Conservation (phyloP, 2,329 filamentous ascomycete species). For the Trichophyton benhamiae region DNA sequence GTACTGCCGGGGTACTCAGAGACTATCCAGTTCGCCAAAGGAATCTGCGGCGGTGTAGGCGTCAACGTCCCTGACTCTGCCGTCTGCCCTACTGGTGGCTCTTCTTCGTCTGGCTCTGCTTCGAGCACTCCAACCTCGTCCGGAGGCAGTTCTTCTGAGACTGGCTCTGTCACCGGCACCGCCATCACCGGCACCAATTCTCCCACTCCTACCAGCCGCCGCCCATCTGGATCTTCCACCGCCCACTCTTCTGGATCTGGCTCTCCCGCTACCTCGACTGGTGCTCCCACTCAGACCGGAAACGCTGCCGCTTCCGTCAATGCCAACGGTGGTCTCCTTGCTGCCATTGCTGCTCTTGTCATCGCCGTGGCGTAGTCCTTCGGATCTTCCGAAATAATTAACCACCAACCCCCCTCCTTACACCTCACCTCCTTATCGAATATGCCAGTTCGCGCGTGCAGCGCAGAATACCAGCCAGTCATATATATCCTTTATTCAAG, state of each 20-base stretch:
- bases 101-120: conserved; percentile 4
- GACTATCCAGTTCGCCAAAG: conserved; percentile 25
- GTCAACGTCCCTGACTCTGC: conserved; percentile 25
- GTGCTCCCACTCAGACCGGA: conserved; percentile 11
- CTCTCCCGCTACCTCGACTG: neutral
- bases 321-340: conserved; percentile 12
- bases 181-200: conserved; percentile 17
- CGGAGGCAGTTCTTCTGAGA: conserved; percentile 10
- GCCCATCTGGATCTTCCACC: neutral
- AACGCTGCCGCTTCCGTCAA: conserved; percentile 14
- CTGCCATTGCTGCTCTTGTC: conserved; percentile 10
- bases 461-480: neutral
- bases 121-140: conserved; percentile 8
- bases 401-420: neutral
- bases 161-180: conserved; percentile 4
- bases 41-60: conserved; percentile 29
- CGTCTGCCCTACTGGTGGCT: conserved; percentile 16
- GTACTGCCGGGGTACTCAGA: conserved; percentile 15
- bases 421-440: neutral
- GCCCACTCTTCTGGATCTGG: neutral
- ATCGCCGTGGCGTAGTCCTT: conserved; percentile 7
- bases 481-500: neutral
- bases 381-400: neutral
- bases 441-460: neutral
- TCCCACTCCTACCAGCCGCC: conserved; percentile 14